phyloP scores from a whole-genome alignment of 495 filamentous ascomycete species.

The Aspergillus campestris region DNA sequence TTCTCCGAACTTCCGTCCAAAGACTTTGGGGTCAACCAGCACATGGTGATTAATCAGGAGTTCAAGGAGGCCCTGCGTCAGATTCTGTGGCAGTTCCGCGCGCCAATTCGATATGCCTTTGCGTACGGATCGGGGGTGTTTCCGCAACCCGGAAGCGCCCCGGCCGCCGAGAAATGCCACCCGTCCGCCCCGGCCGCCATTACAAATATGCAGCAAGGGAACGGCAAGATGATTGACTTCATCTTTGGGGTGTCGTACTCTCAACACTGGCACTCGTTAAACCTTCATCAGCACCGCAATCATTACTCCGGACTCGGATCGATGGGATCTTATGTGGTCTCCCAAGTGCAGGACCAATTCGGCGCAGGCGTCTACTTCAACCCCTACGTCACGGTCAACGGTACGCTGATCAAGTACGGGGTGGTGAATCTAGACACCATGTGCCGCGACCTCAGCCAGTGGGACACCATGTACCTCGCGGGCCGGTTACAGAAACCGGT shows the following conservation, averaged over 20 bases:
- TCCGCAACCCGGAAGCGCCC: conserved; percentile 55
- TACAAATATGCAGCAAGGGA: conserved; percentile 70
- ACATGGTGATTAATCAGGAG: conserved; percentile 87
- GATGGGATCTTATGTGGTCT: conserved; percentile 75
- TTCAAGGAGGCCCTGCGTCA: conserved; percentile 85
- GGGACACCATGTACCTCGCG: conserved; percentile 89
- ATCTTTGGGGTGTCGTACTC: conserved; percentile 94
- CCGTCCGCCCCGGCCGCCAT: conserved; percentile 70
- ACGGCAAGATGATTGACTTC: conserved; percentile 95
- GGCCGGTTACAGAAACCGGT: conserved; percentile 95
- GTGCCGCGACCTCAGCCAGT: conserved; percentile 74
- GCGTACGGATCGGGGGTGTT: conserved; percentile 98
- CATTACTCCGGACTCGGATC: conserved; percentile 87
- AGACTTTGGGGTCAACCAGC: conserved; percentile 91
- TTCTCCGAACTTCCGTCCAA: conserved; percentile 83
- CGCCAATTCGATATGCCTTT: conserved; percentile 91
- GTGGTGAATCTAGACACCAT: conserved; percentile 88
- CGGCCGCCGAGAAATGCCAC: conserved; percentile 48
- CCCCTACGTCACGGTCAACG: conserved; percentile 90
- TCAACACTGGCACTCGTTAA: conserved; percentile 94
- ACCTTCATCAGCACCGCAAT: conserved; percentile 76
- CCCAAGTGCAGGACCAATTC: conserved; percentile 73
- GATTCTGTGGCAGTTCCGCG: conserved; percentile 86
- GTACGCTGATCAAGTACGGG: conserved; percentile 93
- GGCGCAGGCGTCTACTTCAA: conserved; percentile 98